These are phyloP conservation scores for Thuidium tamariscinum DNA, from an alignment of 225 moss, liverwort and hornwort genomes.

Conservation along the genomic window DNA sequence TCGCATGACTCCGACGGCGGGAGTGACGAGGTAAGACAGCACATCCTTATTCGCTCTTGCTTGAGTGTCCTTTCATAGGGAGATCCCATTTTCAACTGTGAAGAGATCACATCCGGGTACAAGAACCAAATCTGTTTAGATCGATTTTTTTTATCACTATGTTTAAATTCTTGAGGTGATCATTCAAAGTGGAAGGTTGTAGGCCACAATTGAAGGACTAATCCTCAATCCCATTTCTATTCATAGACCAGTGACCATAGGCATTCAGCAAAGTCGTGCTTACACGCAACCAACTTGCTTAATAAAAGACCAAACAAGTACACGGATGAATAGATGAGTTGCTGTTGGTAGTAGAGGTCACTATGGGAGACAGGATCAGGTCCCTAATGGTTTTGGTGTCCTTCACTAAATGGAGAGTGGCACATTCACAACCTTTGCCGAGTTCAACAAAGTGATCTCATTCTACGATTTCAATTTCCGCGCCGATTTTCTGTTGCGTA, in stretches of 20 bases:
- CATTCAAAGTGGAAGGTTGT: not conserved
- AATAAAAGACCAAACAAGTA: not conserved
- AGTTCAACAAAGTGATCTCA: not conserved
- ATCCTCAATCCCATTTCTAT: not conserved
- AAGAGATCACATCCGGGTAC: not conserved
- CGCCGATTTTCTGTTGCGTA: not conserved
- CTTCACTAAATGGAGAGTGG: not conserved
- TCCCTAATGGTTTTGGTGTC: not conserved
- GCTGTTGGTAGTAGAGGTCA: not conserved
- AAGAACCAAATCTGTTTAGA: not conserved
- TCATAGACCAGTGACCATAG: not conserved
- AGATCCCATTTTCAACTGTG: not conserved
- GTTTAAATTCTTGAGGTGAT: not conserved
- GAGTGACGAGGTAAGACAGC: conserved; percentile 16
- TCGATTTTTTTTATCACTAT: not conserved
- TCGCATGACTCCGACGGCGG: not conserved
- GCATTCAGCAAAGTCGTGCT: not conserved
- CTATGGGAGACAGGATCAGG: not conserved
- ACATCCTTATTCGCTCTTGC: not conserved
- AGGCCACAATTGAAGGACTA: not conserved
- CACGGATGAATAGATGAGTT: not conserved
- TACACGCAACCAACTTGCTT: not conserved
- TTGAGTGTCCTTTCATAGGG: not conserved
- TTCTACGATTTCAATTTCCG: not conserved
- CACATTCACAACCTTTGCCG: not conserved